Base-by-base conservation (phyloP, 23 red algal genomes). In the Gracilaria vermiculophylla region DNA sequence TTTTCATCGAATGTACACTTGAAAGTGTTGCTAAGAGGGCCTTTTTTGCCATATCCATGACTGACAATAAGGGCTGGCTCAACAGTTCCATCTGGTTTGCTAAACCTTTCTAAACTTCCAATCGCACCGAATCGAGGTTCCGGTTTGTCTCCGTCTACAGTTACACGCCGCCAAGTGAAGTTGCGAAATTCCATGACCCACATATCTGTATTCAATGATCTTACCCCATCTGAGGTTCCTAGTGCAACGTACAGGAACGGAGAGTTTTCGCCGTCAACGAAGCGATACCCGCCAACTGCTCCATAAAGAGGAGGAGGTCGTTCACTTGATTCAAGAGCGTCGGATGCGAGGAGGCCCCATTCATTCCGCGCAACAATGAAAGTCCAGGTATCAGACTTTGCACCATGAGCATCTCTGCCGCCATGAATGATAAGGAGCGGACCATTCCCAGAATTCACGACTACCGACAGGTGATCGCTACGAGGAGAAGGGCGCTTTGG, bases 351-450 rank as follows among this genome's bases (percentile, higher is more conserved):
- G 34, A 85, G 81, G 19, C 47, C 41, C 81, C 81, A 85, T 27
- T 62, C 27, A 62, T 85, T 85, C 39, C 47, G 61, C 0, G 81
- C 10, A 35, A 85, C 81, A 45, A 85, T 53, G 61, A 72, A 85
- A 35, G 60, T 85, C 81, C 81, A 85, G 29, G 81, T 85, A 44
- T 85, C 81, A 32, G 81, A 85, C 64, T 85, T 85, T 49, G 62
- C 61, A 42, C 58, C 44, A 28, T 62, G 60, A 1, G 2, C 58
- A 34, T 85, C 81, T 45, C 81, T 58, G 12, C 81, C 81, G 21
- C 81, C 81, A 25, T 70, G 62, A 69, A 85, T 55, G 27, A 85
- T 69, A 23, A 85, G 47, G 31, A 85, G 45, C 29, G 64, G 64
- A 23, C 81, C 62, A 47, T 56, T 45, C 12, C 58, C 61, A 25